phyloP scores from a whole-genome alignment of 2,329 filamentous ascomycete genomes.

The Pyrenophora graminea region DNA sequence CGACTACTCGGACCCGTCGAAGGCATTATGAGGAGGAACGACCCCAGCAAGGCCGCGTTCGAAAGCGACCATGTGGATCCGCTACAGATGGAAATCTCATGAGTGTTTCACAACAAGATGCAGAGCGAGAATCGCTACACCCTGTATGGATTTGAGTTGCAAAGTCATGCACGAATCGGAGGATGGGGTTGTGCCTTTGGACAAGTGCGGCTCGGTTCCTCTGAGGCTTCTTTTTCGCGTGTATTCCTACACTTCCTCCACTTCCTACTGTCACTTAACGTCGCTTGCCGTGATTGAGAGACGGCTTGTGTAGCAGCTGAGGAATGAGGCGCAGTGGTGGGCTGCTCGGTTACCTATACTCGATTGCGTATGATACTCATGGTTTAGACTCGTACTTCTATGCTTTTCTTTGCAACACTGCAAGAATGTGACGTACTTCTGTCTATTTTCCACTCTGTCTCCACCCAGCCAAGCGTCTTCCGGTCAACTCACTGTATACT shows the following conservation, averaged over 20 bases:
- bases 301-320: slow-evolving; percentile 14
- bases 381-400: slow-evolving; percentile 9
- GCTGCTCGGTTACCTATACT: slow-evolving; percentile 37
- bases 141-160: background rate
- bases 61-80: slow-evolving; percentile 64
- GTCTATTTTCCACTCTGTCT: background rate
- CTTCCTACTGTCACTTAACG: slow-evolving; percentile 47
- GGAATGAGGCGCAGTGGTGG: slow-evolving; percentile 24
- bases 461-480: no score
- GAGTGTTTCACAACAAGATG: background rate
- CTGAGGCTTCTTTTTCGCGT: slow-evolving; percentile 36
- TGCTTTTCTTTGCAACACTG: background rate
- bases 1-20: slow-evolving; percentile 89
- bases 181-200: background rate
- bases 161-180: background rate
- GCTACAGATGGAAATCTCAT: slow-evolving; percentile 46
- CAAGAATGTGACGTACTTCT: background rate
- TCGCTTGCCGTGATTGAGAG: slow-evolving; percentile 27
- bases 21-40: slow-evolving; percentile 85
- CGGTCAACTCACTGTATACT: background rate
- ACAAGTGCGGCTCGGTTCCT: slow-evolving; percentile 7
- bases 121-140: background rate
- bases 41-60: slow-evolving; percentile 52
- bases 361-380: slow-evolving; percentile 35
- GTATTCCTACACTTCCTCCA: slow-evolving; percentile 44